Conservation (phyloP, 345 rosid species). For the Euphorbia lathyris region DNA sequence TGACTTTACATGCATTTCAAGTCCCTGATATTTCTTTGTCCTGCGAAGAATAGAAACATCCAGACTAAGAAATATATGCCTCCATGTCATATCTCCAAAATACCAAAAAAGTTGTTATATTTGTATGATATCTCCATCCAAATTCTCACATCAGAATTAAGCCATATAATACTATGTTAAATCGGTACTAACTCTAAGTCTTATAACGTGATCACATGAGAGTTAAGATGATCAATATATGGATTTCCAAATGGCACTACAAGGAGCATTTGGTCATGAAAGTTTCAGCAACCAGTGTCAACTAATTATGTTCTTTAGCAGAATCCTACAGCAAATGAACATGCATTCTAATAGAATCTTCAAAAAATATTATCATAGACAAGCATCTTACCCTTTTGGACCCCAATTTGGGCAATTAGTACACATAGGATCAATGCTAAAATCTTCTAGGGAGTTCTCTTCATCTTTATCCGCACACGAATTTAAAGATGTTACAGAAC, state of each 20-base stretch:
- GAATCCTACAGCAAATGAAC: neutral
- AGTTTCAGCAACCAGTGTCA: neutral
- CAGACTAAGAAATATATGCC: neutral
- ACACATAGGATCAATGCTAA: constrained; percentile 77
- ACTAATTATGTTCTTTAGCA: neutral
- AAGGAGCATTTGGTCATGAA: neutral
- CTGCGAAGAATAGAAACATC: neutral
- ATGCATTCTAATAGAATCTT: neutral
- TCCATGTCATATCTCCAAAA: neutral
- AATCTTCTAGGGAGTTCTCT: constrained; percentile 46
- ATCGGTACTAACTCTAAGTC: neutral
- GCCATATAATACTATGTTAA: neutral
- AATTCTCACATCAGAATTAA: neutral
- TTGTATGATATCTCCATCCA: neutral
- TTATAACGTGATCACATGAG: neutral
- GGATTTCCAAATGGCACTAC: neutral
- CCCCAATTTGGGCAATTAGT: constrained; percentile 70
- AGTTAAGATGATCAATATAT: neutral
- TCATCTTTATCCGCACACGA: constrained; percentile 19
- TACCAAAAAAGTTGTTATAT: neutral
- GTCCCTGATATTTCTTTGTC: neutral
- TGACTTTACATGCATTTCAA: constrained; percentile 8
- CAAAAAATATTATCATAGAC: neutral
- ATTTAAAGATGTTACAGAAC: constrained; percentile 22
- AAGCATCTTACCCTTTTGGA: constrained; percentile 63